A percentile compares a stretch with the other conserved stretches of the same genome.
Conservation (phyloP, 352 stramenopile genomes). For the Thalassiosira exigua region DNA sequence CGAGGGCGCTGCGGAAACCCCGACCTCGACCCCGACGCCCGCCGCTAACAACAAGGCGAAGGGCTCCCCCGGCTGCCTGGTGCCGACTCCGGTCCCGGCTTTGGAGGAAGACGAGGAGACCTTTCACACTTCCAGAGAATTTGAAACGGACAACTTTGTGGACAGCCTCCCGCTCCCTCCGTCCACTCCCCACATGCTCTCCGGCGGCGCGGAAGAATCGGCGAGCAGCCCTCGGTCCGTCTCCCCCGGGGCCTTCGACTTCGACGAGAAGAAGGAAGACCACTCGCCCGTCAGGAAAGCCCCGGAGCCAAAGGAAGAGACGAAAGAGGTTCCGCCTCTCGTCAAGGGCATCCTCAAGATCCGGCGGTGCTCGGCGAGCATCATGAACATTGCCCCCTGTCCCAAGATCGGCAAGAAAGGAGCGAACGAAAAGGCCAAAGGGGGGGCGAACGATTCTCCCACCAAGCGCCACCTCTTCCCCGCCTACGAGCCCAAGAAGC, state of each 20-base stretch:
- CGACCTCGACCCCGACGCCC: conserved; percentile 14
- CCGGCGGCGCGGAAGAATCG: not conserved
- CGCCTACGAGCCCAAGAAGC: conserved; percentile 38
- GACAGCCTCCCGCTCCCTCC: not conserved
- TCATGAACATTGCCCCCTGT: conserved; percentile 14
- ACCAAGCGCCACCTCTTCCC: conserved; percentile 49
- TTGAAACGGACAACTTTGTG: not conserved
- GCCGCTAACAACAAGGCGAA: too few species aligned
- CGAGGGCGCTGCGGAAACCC: not conserved
- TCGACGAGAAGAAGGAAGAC: conserved; percentile 28
- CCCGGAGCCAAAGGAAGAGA: conserved; percentile 3
- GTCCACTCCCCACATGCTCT: conserved; percentile 18
- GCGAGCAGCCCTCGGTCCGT: not conserved
- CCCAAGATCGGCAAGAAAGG: conserved; percentile 16
- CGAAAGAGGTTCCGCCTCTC: conserved; percentile 7
- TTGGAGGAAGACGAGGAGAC: not conserved
- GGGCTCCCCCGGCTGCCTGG: not conserved
- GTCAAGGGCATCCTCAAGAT: conserved; percentile 58
- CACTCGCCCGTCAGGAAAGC: not conserved
- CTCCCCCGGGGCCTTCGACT: not conserved
- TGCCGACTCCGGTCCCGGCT: not conserved
- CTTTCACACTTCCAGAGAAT: not conserved
- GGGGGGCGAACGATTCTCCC: not conserved
- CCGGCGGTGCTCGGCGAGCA: conserved; percentile 10
- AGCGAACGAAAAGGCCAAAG: not conserved